These are phyloP conservation scores for Capsicum pubescens DNA, from an alignment of 257 asterid species.

Conservation along the genomic window DNA sequence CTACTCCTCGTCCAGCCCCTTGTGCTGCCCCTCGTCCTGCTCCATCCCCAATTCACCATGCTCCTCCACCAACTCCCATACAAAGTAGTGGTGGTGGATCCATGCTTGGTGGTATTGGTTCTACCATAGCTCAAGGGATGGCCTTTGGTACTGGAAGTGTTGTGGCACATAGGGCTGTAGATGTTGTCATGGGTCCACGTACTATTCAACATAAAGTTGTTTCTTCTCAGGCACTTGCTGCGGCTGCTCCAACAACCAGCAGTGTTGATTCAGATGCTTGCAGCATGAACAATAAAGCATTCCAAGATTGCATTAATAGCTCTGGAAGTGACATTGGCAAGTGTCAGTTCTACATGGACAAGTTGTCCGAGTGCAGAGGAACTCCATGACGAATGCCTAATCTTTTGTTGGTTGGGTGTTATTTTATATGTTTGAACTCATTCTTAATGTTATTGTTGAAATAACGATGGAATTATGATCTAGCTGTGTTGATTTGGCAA, in stretches of 20 bases:
- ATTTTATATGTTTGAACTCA: neutral
- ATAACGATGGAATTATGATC: neutral
- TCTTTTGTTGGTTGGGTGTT: neutral
- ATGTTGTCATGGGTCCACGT: conserved; percentile 78
- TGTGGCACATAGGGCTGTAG: conserved; percentile 79
- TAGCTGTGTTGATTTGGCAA: conserved; percentile 2
- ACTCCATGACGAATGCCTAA: conserved; percentile 32
- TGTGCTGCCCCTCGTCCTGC: conserved; percentile 56
- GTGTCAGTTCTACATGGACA: conserved; percentile 45
- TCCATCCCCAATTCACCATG: conserved; percentile 25
- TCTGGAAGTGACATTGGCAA: conserved; percentile 35
- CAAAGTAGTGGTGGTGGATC: conserved; percentile 74
- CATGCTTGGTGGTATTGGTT: conserved; percentile 47
- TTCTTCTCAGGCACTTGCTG: conserved; percentile 48
- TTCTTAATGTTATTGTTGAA: conserved; percentile 13
- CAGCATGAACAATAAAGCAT: conserved; percentile 63
- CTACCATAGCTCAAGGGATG: conserved; percentile 72
- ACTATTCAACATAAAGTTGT: conserved; percentile 72
- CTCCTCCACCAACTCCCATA: conserved; percentile 78
- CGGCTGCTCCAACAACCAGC: conserved; percentile 50
- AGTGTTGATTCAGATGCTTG: conserved; percentile 64
- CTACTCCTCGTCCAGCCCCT: conserved; percentile 47
- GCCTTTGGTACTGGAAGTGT: conserved; percentile 77
- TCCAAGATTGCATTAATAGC: conserved; percentile 52
- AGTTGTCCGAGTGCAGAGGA: conserved; percentile 43